Evolutionary conservation across 345 rosid genomes (phyloP).

Genomic region (Zanthoxylum bungeanum): DNA sequence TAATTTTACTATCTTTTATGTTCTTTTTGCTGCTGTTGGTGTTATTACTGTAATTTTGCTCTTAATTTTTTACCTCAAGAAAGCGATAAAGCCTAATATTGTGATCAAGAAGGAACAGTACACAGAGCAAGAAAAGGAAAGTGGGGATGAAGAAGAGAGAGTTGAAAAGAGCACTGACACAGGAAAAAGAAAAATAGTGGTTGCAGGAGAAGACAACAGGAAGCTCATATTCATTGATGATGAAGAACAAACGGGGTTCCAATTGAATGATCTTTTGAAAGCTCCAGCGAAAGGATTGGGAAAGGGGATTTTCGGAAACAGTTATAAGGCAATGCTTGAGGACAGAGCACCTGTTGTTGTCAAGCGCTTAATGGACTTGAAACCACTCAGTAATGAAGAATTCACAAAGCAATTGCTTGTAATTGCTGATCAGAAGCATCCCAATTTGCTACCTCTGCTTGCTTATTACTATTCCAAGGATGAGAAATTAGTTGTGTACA

Average conservation of each 20-base stretch:
- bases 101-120: slow-evolving; percentile 4
- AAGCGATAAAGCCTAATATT: slow-evolving; percentile 23
- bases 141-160: background rate
- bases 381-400: slow-evolving; percentile 41
- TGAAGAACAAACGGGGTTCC: slow-evolving; percentile 23
- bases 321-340: slow-evolving; percentile 40
- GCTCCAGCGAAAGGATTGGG: slow-evolving; percentile 56
- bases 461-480: slow-evolving; percentile 69
- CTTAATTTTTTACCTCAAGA: slow-evolving; percentile 29
- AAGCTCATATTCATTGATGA: slow-evolving; percentile 36
- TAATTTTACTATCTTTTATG: slow-evolving; percentile 10
- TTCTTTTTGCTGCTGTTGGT: slow-evolving; percentile 30
- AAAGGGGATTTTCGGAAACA: slow-evolving; percentile 44
- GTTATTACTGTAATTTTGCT: slow-evolving; percentile 35
- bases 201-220: slow-evolving; percentile 21
- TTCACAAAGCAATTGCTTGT: slow-evolving; percentile 30
- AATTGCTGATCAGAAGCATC: slow-evolving; percentile 37
- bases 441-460: slow-evolving; percentile 54
- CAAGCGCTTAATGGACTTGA: slow-evolving; percentile 43
- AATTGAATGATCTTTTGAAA: slow-evolving; percentile 39
- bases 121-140: background rate
- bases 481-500: slow-evolving; percentile 54
- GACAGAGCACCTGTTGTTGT: slow-evolving; percentile 35
- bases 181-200: background rate
- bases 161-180: too few species aligned